Conservation (phyloP, 192 early-diverging fungal species). For the Coemansia sp. region DNA sequence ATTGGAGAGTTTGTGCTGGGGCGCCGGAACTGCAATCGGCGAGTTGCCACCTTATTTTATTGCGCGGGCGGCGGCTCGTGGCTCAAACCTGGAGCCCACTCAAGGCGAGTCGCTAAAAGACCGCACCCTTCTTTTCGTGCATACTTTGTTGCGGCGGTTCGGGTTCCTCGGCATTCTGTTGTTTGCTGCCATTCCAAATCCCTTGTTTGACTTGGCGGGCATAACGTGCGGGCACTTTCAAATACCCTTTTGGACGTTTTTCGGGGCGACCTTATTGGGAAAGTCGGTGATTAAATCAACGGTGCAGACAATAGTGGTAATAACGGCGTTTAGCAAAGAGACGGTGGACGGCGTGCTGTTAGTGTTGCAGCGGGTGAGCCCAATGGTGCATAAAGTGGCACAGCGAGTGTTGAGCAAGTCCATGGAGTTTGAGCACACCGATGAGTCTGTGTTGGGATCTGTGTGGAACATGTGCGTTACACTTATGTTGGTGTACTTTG, state of each 20-base stretch:
- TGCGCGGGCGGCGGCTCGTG: conserved; percentile 61
- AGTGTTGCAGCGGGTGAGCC: conserved; percentile 56
- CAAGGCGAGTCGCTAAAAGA: conserved; percentile 55
- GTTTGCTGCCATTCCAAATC: conserved; percentile 96
- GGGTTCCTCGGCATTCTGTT: conserved; percentile 91
- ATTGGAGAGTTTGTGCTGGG: conserved; percentile 88
- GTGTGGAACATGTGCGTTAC: conserved; percentile 81
- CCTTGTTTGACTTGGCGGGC: conserved; percentile 94
- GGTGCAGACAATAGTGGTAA: conserved; percentile 80
- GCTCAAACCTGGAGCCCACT: no score
- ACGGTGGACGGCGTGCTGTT: conserved; percentile 62
- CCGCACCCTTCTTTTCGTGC: conserved; percentile 63
- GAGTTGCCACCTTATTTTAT: conserved; percentile 97
- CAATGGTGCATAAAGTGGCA: conserved; percentile 61
- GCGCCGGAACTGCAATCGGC: conserved; percentile 86
- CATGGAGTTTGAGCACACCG: conserved; percentile 18
- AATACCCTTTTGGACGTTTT: conserved; percentile 92
- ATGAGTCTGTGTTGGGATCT: conserved; percentile 57
- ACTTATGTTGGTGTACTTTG: conserved; percentile 84
- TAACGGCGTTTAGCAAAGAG: conserved; percentile 80
- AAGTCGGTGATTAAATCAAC: conserved; percentile 88
- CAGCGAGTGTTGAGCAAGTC: conserved; percentile 53
- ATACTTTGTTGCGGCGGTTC: conserved; percentile 68
- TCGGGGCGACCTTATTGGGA: conserved; percentile 92
- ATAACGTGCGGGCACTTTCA: conserved; percentile 92